A percentile compares a stretch with the other conserved stretches of the same genome.
Evolutionary conservation across 805 yeast genomes (phyloP).

Genomic region (Yamadazyma sp.): DNA sequence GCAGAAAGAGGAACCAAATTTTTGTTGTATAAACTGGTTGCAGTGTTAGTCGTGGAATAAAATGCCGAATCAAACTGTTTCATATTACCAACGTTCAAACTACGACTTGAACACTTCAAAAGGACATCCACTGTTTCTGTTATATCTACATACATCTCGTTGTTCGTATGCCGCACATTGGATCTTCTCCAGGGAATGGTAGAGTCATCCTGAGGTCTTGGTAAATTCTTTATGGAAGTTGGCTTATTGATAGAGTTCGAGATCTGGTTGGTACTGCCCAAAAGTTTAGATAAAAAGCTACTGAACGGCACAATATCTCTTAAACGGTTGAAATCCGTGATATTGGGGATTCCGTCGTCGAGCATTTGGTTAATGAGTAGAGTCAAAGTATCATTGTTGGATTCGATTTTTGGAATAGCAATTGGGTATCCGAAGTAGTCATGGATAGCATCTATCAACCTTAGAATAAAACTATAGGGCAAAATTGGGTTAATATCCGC

Average conservation of each 20-base stretch:
- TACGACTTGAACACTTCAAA: conserved; percentile 32
- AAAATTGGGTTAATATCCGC: conserved; percentile 45
- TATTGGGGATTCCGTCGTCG: conserved; percentile 72
- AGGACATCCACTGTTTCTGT: conserved; percentile 63
- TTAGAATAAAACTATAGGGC: conserved; percentile 53
- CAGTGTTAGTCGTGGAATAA: conserved; percentile 20
- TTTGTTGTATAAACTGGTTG: conserved; percentile 17
- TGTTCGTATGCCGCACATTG: conserved; percentile 68
- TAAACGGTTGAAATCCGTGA: conserved; percentile 69
- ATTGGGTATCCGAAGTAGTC: conserved; percentile 62
- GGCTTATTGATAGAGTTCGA: conserved; percentile 24
- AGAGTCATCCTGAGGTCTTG: conserved; percentile 21
- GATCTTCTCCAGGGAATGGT: conserved; percentile 75
- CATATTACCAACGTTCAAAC: conserved; percentile 7
- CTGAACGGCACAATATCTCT: conserved; percentile 68
- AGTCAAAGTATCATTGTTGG: conserved; percentile 69
- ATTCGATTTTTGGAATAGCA: conserved; percentile 56
- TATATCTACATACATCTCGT: conserved; percentile 85
- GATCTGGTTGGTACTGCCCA: conserved; percentile 40
- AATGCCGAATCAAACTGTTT: conserved; percentile 31
- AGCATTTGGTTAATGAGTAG: conserved; percentile 74
- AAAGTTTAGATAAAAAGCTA: conserved; percentile 52
- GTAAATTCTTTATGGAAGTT: conserved; percentile 13
- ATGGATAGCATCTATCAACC: conserved; percentile 50
- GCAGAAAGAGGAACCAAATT: conserved; percentile 47